Percentiles rank a stretch among this genome's conserved stretches.
Evolutionary conservation across 1,284 basidiomycete species (phyloP).

Genomic region (Pseudozyma thailandica): DNA sequence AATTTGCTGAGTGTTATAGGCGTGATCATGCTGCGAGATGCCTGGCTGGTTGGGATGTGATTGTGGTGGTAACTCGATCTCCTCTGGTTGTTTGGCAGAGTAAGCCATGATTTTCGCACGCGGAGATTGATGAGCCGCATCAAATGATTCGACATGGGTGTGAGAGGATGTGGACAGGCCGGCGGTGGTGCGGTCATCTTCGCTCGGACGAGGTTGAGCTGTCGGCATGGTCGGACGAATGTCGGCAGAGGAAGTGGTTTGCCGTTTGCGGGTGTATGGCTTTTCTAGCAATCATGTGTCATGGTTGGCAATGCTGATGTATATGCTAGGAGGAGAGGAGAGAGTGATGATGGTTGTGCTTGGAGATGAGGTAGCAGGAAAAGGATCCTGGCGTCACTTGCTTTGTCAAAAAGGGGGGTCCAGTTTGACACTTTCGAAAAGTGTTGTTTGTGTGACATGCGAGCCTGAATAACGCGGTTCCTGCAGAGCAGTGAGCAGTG

Average conservation of each 20-base stretch:
- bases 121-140: slow-evolving; percentile 11
- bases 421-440: too few relatives aligned
- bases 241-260: background rate
- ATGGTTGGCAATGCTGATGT: too few relatives aligned
- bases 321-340: too few relatives aligned
- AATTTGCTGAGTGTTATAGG: background rate
- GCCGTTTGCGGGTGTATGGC: background rate
- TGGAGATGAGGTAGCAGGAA: too few relatives aligned
- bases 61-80: background rate
- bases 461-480: background rate
- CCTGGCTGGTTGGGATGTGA: background rate
- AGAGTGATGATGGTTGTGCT: too few relatives aligned
- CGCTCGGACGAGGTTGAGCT: slow-evolving; percentile 10
- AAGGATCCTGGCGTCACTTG: too few relatives aligned
- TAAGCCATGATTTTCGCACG: slow-evolving; percentile 15
- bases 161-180: slow-evolving; percentile 34
- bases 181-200: slow-evolving; percentile 21
- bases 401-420: too few relatives aligned
- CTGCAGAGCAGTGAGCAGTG: background rate
- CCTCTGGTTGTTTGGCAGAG: slow-evolving; percentile 1
- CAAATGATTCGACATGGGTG: slow-evolving; percentile 27
- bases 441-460: background rate
- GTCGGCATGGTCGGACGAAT: slow-evolving; percentile 7
- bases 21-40: background rate
- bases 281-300: too few relatives aligned